Percentiles rank a stretch among this genome's conserved stretches.
Evolutionary conservation across 768 basidiomycete genomes (phyloP).

Genomic region (Leucosporidium scottii): DNA sequence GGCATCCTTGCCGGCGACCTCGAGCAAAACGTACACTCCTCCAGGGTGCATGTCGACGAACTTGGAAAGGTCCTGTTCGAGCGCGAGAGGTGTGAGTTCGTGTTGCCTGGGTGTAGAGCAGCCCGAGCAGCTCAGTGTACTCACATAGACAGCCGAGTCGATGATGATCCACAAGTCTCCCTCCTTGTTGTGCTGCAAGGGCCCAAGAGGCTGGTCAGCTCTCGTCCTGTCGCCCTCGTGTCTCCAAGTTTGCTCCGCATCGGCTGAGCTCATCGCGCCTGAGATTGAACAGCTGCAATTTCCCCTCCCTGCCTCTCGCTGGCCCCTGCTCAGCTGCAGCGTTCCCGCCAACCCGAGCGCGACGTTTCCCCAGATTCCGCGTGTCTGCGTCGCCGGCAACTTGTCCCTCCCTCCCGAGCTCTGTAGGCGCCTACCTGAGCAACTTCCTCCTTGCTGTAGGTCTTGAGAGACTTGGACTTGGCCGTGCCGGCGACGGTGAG

Average conservation of each 20-base stretch:
- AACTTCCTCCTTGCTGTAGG: constrained; percentile 18
- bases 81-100: constrained; percentile 48
- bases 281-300: too few species aligned
- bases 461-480: constrained; percentile 20
- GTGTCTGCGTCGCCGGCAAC: neutral
- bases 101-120: too few species aligned
- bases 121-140: neutral
- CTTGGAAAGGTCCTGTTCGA: constrained; percentile 53
- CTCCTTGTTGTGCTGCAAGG: constrained; percentile 59
- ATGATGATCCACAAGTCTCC: constrained; percentile 81
- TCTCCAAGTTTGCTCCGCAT: too few species aligned
- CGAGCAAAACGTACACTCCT: constrained; percentile 53
- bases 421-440: constrained; percentile 7
- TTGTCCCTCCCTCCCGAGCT: neutral
- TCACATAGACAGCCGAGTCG: constrained; percentile 39
- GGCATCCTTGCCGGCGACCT: constrained; percentile 54
- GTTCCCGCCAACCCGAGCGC: neutral
- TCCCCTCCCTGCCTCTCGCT: too few species aligned
- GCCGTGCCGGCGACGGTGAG: constrained; percentile 23
- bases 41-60: constrained; percentile 81
- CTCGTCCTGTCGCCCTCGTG: too few species aligned
- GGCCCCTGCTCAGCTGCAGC: too few species aligned
- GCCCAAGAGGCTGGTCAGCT: too few species aligned
- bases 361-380: neutral
- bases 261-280: too few species aligned